Evolutionary conservation across 306 rosid species (phyloP), one percentile per base, ranked within the genome.

Genomic region (Fagus crenata): DNA sequence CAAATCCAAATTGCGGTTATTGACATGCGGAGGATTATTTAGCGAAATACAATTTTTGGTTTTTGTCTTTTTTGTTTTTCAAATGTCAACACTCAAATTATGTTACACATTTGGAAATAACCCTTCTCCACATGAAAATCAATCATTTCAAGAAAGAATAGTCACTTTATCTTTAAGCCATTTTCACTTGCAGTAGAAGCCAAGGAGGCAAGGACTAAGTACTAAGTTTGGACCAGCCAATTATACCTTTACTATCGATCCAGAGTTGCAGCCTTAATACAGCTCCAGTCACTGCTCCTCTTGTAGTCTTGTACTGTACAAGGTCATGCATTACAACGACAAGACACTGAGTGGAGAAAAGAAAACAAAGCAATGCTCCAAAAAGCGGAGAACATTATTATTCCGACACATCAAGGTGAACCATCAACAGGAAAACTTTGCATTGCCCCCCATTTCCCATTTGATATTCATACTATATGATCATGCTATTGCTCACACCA

Each of bases 361-460:
- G 64, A 14, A 58, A 58, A 58, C 64, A 22, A 58, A 56, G 28
- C 35, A 58, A 22, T 22, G 64, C 6, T 58, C 4, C 36, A 58
- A 58, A 58, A 58, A 58, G 64, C 64, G 35, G 7, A 6, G 35
- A 58, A 28, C 64, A 58, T 58, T 58, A 58, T 58, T 58, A 58
- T 58, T 58, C 64, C 64, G 14, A 28, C 15, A 58, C 64, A 28
- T 58, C 56, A 51, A 13, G n/a, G n/a, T 51, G 56, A 51, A 12
- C 56, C 36, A 7, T 56, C 35, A 31, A 56, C 36, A 56, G 31
- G 5, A 22, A 58, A 58, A 31, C 64, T 28, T 28, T 8, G 15
- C 64, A 12, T 35, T 33, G 13, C 64, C 63, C 60, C 58, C 28
- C 35, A 22, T 22, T 56, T 56, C 36, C 64, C 61, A 6, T 56